Percentiles rank a stretch among this genome's conserved stretches.
Evolutionary conservation across 176 grass and related monocot species (phyloP).

Genomic region (Tuctoria greenei): DNA sequence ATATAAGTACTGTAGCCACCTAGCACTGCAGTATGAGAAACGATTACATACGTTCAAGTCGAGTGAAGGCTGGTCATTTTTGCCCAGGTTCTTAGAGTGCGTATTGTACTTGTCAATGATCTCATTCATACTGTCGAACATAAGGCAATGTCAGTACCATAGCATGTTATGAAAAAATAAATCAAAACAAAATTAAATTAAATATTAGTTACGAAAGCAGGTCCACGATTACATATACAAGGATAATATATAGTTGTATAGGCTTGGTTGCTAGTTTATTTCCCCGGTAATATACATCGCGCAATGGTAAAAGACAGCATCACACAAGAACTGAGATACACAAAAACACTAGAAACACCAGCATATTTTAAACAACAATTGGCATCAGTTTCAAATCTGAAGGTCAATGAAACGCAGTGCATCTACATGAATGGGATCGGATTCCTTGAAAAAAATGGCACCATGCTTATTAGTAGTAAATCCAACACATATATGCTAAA

Average conservation of each 20-base stretch:
- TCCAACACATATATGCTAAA: not conserved
- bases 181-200: constrained; percentile 14
- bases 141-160: constrained; percentile 37
- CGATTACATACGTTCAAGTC: constrained; percentile 74
- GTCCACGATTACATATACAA: too few relatives aligned
- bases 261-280: not conserved
- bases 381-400: too few relatives aligned
- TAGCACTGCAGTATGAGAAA: not conserved
- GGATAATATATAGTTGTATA: too few relatives aligned
- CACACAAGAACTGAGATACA: too few relatives aligned
- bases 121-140: constrained; percentile 73
- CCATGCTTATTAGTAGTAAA: not conserved
- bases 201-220: not conserved
- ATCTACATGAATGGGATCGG: not conserved
- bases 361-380: too few relatives aligned
- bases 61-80: constrained; percentile 56
- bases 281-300: too few relatives aligned
- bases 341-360: too few relatives aligned
- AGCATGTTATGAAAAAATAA: constrained; percentile 12
- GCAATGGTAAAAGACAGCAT: too few relatives aligned
- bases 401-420: too few relatives aligned
- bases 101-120: constrained; percentile 70
- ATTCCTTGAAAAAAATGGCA: not conserved
- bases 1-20: not conserved
- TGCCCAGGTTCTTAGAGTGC: constrained; percentile 74